Base-by-base conservation (phyloP, 2,329 filamentous ascomycete genomes). In the Orbilia oligospora region DNA sequence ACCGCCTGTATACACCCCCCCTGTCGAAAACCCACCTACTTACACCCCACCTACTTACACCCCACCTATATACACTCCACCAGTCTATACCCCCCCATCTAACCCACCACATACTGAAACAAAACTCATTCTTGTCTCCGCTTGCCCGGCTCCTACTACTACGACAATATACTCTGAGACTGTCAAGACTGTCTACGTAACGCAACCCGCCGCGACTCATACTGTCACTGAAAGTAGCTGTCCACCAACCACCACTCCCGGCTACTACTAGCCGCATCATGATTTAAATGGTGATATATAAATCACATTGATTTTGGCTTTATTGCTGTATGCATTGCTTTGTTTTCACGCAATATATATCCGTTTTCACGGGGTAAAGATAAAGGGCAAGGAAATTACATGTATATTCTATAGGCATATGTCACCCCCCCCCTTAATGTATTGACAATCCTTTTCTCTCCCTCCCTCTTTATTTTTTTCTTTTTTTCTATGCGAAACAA, bases 101-200 rank as follows among this genome's bases (percentile, higher is more conserved):
- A 73, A 33, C 80, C 68, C 68, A 18, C 58, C 69, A 65, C 76
- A 77, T 2, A 81, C 80, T 44, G 38, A 67, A 33, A 71, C 66
- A 46, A 70, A 56, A 16, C 58, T 77, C n/a, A 65, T 66, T 48
- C 65, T 71, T 6, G 67, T 76, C 44, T 68, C 71, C 18, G 71
- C 71, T 22, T 68, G 72, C 36, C 70, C 79, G 20, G 64, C 71
- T 27, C 58, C 70, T 18, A 49, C 75, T n/a, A 66, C 79, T 5
- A 56, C 61, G 5, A 64, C 64, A 3, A 56, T 77, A 12, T 71
- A 75, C 48, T 41, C 49, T 14, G 58, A 67, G 14, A 63, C 20
- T 3, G 20, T 38, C 8, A 68, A 78, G 53, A 72, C 68, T 6
- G 64, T 78, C n/a, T 73, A 64, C 20, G 53, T 78, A 24, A 80